These are phyloP conservation scores for Lepiota brunneoincarnata DNA, from an alignment of 768 basidiomycete genomes.

Conservation along the genomic window DNA sequence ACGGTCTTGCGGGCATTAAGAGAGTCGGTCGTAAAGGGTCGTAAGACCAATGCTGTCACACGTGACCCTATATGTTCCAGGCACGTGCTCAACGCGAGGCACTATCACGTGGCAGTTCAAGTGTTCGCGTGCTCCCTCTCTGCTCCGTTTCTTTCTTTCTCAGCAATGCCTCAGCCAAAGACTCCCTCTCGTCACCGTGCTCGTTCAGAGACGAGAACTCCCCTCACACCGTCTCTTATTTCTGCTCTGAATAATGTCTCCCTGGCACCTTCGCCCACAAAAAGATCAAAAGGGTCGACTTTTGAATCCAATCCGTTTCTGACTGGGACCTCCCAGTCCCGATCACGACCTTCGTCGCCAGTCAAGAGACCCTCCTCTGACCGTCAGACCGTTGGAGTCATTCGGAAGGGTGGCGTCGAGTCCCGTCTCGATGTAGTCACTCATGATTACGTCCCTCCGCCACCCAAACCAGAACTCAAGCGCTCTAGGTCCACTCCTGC, in stretches of 20 bases:
- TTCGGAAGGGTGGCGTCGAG: constrained; percentile 76
- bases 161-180: constrained; percentile 30
- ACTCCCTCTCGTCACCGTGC: constrained; percentile 47
- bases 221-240: constrained; percentile 45
- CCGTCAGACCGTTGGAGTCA: constrained; percentile 45
- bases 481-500: constrained; percentile 75
- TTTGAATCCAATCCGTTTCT: constrained; percentile 1
- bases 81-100: constrained; percentile 3
- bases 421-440: constrained; percentile 76
- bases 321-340: constrained; percentile 4
- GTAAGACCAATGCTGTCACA: too few relatives aligned
- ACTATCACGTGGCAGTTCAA: constrained; percentile 3
- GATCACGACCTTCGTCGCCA: constrained; percentile 25
- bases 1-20: neutral
- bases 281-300: constrained; percentile 14
- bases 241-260: constrained; percentile 39
- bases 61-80: too few relatives aligned
- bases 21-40: too few relatives aligned
- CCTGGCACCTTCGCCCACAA: constrained; percentile 30
- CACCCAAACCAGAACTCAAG: constrained; percentile 57
- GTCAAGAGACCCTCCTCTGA: constrained; percentile 9
- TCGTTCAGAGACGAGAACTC: constrained; percentile 49
- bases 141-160: neutral
- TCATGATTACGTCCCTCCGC: constrained; percentile 67
- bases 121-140: neutral